Conservation (phyloP, 2,329 filamentous ascomycete species). For the Aspergillus aculeatinus region DNA sequence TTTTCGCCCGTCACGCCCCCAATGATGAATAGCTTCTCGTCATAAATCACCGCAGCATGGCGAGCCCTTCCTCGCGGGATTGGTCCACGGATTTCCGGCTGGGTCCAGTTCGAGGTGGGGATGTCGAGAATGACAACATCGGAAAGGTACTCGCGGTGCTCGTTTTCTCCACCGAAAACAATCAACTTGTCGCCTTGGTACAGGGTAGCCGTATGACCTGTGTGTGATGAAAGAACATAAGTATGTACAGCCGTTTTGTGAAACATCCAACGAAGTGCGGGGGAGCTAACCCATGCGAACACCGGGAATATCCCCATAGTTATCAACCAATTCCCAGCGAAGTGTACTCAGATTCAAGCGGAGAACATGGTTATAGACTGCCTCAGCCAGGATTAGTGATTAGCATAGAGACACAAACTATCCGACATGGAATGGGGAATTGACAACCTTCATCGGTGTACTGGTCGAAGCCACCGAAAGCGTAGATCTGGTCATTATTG, state of each 20-base stretch:
- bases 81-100: slow-evolving; percentile 80
- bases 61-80: slow-evolving; percentile 86
- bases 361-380: slow-evolving; percentile 94
- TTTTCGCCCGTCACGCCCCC: slow-evolving; percentile 94
- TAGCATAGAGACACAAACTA: slow-evolving; percentile 8
- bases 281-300: slow-evolving; percentile 80
- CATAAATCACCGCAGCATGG: slow-evolving; percentile 89
- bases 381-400: background rate
- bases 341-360: slow-evolving; percentile 81
- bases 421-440: background rate
- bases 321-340: slow-evolving; percentile 94
- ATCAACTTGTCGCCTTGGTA: slow-evolving; percentile 94
- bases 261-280: background rate
- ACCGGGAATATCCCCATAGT: slow-evolving; percentile 96
- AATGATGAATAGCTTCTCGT: slow-evolving; percentile 94
- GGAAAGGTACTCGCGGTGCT: slow-evolving; percentile 91
- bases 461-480: slow-evolving; percentile 97
- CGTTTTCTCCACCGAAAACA: slow-evolving; percentile 96
- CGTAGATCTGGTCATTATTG: slow-evolving; percentile 95
- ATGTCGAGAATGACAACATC: slow-evolving; percentile 96
- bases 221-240: background rate
- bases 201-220: slow-evolving; percentile 89
- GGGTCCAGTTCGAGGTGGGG: slow-evolving; percentile 91
- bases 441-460: slow-evolving; percentile 83
- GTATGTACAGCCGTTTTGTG: background rate